phyloP scores from a whole-genome alignment of 2,329 filamentous ascomycete species.

The Tolypocladium cylindrosporum region DNA sequence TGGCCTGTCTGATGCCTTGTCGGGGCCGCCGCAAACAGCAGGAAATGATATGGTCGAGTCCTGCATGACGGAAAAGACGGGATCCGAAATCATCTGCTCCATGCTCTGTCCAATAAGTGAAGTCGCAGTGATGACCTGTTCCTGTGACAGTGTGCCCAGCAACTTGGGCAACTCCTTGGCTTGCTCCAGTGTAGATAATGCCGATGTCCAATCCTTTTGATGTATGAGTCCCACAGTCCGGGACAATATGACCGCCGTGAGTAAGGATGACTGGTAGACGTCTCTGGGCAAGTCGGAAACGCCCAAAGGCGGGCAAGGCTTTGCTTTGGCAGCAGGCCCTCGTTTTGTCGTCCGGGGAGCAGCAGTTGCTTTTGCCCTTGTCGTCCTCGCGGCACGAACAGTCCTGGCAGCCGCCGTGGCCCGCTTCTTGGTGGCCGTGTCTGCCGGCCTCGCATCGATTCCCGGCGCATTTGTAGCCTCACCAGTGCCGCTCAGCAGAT shows the following conservation, averaged over 20 bases:
- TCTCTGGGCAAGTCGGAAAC: slow-evolving; percentile 16
- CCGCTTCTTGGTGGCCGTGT: not conserved
- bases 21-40: slow-evolving; percentile 42
- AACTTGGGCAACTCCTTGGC: slow-evolving; percentile 33
- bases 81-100: slow-evolving; percentile 65
- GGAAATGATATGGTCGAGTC: slow-evolving; percentile 90
- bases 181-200: slow-evolving; percentile 43
- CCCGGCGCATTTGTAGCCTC: slow-evolving; percentile 2
- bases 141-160: slow-evolving; percentile 28
- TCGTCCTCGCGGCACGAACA: slow-evolving; percentile 13
- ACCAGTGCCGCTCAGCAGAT: slow-evolving; percentile 18
- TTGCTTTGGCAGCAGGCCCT: slow-evolving; percentile 10
- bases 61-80: slow-evolving; percentile 79
- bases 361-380: slow-evolving; percentile 5
- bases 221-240: slow-evolving; percentile 34
- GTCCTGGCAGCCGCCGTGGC: slow-evolving; percentile 13
- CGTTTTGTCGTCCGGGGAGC: slow-evolving; percentile 6
- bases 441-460: not conserved
- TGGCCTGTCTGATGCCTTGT: slow-evolving; percentile 27
- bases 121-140: slow-evolving; percentile 55
- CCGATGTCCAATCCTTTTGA: slow-evolving; percentile 47
- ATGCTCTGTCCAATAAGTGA: slow-evolving; percentile 59
- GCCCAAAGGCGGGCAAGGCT: slow-evolving; percentile 8
- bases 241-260: slow-evolving; percentile 24
- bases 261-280: slow-evolving; percentile 24